phyloP scores from a whole-genome alignment of 1,284 basidiomycete species.

The Rhodotorula sp. region DNA sequence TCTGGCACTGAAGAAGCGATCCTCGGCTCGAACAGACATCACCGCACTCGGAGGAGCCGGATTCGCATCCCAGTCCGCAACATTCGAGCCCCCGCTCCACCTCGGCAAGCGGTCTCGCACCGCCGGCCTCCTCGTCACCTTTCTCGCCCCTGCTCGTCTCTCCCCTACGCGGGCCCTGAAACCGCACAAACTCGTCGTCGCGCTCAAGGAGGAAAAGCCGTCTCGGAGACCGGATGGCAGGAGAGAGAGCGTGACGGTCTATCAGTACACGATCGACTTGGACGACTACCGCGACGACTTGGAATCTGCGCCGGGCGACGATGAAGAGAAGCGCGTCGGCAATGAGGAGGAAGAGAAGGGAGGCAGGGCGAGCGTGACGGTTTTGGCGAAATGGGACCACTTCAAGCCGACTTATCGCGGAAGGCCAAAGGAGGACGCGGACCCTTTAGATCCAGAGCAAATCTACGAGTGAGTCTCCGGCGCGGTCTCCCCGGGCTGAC shows the following conservation, averaged over 20 bases:
- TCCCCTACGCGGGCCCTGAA: neutral
- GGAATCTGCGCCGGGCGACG: neutral
- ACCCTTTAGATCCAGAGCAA: slow-evolving; percentile 44
- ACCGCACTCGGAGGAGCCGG: slow-evolving; percentile 55
- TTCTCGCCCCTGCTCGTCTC: slow-evolving; percentile 7
- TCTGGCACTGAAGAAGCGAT: neutral
- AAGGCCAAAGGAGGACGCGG: slow-evolving; percentile 42
- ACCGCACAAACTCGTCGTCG: slow-evolving; percentile 47
- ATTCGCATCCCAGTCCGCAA: slow-evolving; percentile 54
- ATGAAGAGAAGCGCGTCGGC: slow-evolving; percentile 1
- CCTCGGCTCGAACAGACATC: slow-evolving; percentile 47
- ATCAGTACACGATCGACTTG: slow-evolving; percentile 51
- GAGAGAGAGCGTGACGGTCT: slow-evolving; percentile 50
- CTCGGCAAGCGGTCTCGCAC: slow-evolving; percentile 33
- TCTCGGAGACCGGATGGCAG: slow-evolving; percentile 48
- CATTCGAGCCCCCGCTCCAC: slow-evolving; percentile 45
- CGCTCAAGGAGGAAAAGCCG: slow-evolving; percentile 51
- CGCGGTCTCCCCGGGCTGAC: too few species aligned
- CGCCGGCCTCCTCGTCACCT: slow-evolving; percentile 36
- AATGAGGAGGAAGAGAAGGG: slow-evolving; percentile 2
- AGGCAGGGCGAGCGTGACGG: slow-evolving; percentile 6
- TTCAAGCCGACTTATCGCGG: slow-evolving; percentile 54
- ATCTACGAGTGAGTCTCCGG: slow-evolving; percentile 47
- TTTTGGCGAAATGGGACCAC: slow-evolving; percentile 49
- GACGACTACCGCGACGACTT: slow-evolving; percentile 45